A percentile compares a stretch with the other conserved stretches of the same genome.
phyloP scores from a whole-genome alignment of 345 rosid species.

The Pistacia integerrima region DNA sequence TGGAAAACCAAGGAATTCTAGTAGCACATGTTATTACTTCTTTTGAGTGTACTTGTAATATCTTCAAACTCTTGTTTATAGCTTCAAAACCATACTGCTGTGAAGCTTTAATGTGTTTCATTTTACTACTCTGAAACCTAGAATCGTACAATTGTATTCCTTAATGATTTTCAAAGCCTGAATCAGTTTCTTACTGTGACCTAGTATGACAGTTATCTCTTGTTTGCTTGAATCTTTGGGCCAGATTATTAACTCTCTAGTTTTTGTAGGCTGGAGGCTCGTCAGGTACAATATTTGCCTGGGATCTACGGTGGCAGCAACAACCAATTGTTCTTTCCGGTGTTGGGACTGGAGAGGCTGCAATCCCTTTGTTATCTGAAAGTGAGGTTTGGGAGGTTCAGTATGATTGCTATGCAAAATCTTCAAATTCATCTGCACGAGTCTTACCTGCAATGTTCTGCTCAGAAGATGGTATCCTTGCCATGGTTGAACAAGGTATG shows the following conservation, averaged over 20 bases:
- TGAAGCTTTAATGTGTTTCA: slow-evolving; percentile 7
- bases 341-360: slow-evolving; percentile 38
- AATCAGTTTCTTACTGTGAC: not conserved
- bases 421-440: slow-evolving; percentile 60
- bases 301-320: slow-evolving; percentile 80
- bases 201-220: not conserved
- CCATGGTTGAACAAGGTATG: slow-evolving; percentile 74
- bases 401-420: slow-evolving; percentile 61
- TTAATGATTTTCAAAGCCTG: not conserved
- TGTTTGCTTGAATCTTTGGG: slow-evolving; percentile 11
- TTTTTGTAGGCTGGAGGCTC: slow-evolving; percentile 85
- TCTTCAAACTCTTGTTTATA: not conserved
- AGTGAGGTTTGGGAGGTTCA: slow-evolving; percentile 95
- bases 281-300: slow-evolving; percentile 75
- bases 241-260: slow-evolving; percentile 5
- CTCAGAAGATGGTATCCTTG: slow-evolving; percentile 94
- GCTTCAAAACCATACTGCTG: not conserved
- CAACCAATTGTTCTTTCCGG: slow-evolving; percentile 76
- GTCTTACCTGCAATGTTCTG: slow-evolving; percentile 85
- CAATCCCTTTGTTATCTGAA: slow-evolving; percentile 52
- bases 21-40: not conserved
- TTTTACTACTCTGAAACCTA: not conserved
- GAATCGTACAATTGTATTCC: not conserved
- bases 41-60: not conserved
- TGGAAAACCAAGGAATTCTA: not conserved